Conservation (phyloP, 2,329 filamentous ascomycete species). For the Pyricularia sp. region DNA sequence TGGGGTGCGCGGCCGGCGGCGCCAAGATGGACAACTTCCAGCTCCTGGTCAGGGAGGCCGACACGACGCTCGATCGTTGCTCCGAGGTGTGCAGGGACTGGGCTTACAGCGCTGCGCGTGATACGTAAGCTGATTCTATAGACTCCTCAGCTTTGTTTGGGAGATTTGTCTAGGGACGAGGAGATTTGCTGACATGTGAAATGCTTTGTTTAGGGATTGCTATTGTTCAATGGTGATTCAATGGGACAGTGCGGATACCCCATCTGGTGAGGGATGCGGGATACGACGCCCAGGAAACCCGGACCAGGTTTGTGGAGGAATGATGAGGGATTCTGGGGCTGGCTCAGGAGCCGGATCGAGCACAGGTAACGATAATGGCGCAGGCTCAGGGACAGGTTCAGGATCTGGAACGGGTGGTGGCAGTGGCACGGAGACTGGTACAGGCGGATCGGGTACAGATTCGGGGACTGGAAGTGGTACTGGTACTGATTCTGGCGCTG, state of each 20-base stretch:
- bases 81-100: not conserved
- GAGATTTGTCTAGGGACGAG: no score
- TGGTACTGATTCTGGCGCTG: not conserved
- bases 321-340: not conserved
- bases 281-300: not conserved
- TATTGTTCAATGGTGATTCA: not conserved
- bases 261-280: not conserved
- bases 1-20: not conserved
- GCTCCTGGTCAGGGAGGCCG: not conserved
- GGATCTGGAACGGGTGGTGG: no score
- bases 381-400: not conserved
- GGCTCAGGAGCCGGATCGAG: not conserved
- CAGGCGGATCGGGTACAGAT: no score
- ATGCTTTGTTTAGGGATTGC: not conserved
- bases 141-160: no score
- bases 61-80: not conserved
- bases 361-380: not conserved
- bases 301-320: not conserved
- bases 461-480: not conserved
- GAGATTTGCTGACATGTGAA: not conserved
- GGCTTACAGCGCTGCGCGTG: not conserved
- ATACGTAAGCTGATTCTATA: not conserved
- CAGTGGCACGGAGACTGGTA: not conserved
- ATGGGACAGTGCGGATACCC: not conserved
- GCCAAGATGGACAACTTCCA: not conserved